A percentile compares a stretch with the other conserved stretches of the same genome.
Conservation (phyloP, 306 rosid species). For the Luffa aegyptiaca region DNA sequence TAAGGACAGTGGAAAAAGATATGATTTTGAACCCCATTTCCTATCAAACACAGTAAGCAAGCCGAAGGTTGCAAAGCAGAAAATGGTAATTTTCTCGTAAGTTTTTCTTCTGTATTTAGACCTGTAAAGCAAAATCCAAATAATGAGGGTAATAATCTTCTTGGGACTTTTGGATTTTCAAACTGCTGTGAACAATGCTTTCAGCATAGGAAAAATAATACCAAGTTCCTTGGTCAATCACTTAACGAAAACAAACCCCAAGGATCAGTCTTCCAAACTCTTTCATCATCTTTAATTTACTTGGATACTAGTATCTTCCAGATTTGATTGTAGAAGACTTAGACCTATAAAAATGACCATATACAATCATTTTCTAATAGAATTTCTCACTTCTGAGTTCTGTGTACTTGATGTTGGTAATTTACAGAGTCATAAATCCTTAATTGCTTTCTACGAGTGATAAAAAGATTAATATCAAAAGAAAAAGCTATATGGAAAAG, state of each 20-base stretch:
- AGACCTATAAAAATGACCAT: not conserved
- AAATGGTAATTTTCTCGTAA: not conserved
- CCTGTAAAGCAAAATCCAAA: not conserved
- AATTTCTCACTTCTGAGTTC: not conserved
- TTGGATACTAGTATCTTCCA: not conserved
- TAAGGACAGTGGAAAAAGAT: not conserved
- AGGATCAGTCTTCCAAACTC: not conserved
- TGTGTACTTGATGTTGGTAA: not conserved
- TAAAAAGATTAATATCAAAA: not conserved
- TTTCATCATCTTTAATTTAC: not conserved
- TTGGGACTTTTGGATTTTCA: not conserved
- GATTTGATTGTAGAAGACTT: not conserved
- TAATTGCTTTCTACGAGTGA: not conserved
- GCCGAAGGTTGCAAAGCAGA: not conserved
- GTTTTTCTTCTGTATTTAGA: not conserved
- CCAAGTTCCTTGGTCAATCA: not conserved
- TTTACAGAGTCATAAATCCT: not conserved
- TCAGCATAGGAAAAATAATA: not conserved
- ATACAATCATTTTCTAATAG: not conserved
- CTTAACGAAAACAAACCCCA: not conserved
- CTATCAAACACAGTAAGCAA: not conserved
- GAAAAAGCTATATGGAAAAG: not conserved
- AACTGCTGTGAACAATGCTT: not conserved
- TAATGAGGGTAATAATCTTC: not conserved
- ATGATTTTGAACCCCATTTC: not conserved